Evolutionary conservation across 2,329 filamentous ascomycete genomes (phyloP).

Genomic region (Cercospora sp.): DNA sequence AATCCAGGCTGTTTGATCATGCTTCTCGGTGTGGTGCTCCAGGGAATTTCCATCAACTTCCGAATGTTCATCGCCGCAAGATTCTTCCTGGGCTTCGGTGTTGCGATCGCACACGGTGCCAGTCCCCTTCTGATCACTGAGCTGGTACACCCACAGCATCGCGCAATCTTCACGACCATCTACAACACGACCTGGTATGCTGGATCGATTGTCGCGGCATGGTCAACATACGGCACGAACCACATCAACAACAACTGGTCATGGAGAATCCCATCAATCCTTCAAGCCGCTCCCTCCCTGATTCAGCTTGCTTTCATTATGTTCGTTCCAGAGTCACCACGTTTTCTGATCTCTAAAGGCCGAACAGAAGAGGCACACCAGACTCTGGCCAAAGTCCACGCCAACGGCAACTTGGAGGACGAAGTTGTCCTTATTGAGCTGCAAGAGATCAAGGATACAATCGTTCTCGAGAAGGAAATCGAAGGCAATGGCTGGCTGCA

Average conservation of each 20-base stretch:
- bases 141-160: constrained; percentile 52
- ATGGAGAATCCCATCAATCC: constrained; percentile 55
- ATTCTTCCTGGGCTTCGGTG: constrained; percentile 43
- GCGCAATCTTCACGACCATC: constrained; percentile 51
- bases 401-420: constrained; percentile 48
- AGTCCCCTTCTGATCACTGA: constrained; percentile 42
- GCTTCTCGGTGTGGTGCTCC: constrained; percentile 49
- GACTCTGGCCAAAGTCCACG: constrained; percentile 56
- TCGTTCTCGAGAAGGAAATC: constrained; percentile 51
- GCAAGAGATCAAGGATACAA: constrained; percentile 53
- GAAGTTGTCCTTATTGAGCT: constrained; percentile 52
- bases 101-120: constrained; percentile 43
- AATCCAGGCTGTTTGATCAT: constrained; percentile 39
- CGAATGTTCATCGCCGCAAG: constrained; percentile 49
- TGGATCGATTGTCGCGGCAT: constrained; percentile 49
- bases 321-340: constrained; percentile 61
- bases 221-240: constrained; percentile 49
- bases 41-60: constrained; percentile 43
- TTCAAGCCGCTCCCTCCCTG: constrained; percentile 52
- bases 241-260: constrained; percentile 48
- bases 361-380: constrained; percentile 51
- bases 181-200: constrained; percentile 51
- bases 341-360: constrained; percentile 58
- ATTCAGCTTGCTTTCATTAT: constrained; percentile 49
- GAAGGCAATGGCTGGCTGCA: constrained; percentile 49